phyloP scores from a whole-genome alignment of 2,329 filamentous ascomycete genomes.

The Phyllosticta paracitricarpa region DNA sequence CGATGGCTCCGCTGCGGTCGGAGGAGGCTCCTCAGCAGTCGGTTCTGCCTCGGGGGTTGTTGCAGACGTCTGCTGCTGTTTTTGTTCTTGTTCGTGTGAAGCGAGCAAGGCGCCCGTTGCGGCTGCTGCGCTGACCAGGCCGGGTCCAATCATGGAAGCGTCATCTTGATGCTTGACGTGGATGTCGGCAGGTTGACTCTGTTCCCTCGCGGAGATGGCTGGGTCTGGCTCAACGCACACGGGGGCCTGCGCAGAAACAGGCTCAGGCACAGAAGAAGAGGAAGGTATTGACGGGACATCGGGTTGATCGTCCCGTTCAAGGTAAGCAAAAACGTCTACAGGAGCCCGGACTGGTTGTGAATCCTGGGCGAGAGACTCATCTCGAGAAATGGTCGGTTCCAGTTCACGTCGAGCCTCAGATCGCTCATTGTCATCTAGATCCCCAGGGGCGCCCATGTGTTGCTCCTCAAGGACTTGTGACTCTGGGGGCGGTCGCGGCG shows the following conservation, averaged over 20 bases:
- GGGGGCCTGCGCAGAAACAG: background rate
- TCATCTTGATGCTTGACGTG: background rate
- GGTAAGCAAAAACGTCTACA: background rate
- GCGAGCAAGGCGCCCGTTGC: background rate
- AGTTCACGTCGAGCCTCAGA: too few relatives aligned
- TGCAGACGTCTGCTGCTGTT: background rate
- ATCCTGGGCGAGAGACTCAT: background rate
- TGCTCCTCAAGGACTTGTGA: background rate
- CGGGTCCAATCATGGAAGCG: background rate
- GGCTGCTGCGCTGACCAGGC: background rate
- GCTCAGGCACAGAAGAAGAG: background rate
- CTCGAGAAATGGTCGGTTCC: background rate
- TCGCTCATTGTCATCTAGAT: background rate
- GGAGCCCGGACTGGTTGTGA: too few relatives aligned
- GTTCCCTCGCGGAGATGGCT: background rate
- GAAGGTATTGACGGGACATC: background rate
- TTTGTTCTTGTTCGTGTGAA: background rate
- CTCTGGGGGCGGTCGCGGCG: background rate
- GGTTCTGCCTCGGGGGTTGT: background rate
- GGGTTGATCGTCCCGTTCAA: background rate
- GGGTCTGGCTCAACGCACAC: background rate
- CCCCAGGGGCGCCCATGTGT: background rate
- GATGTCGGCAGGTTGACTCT: background rate
- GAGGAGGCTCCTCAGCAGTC: background rate
- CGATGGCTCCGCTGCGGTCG: background rate